phyloP scores from a whole-genome alignment of 495 filamentous ascomycete species.

The Penicillium silybi region DNA sequence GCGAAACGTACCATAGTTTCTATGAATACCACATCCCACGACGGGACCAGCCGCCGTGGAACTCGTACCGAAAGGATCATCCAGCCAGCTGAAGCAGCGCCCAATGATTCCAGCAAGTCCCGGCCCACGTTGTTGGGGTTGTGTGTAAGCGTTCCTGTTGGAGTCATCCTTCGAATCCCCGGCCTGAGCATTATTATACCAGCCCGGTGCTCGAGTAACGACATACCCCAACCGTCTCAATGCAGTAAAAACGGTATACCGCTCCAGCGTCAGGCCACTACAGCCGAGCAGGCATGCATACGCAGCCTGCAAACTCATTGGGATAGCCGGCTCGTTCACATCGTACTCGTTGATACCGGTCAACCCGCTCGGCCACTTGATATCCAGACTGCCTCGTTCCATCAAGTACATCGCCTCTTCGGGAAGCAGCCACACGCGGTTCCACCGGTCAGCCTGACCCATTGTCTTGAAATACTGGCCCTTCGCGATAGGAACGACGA shows the following conservation, averaged over 20 bases:
- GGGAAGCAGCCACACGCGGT: slow-evolving; percentile 75
- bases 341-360: slow-evolving; percentile 26
- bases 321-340: slow-evolving; percentile 56
- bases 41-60: slow-evolving; percentile 59
- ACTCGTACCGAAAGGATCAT: slow-evolving; percentile 21
- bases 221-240: slow-evolving; percentile 82
- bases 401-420: slow-evolving; percentile 89
- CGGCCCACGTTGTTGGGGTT: slow-evolving; percentile 18
- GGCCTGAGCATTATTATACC: slow-evolving; percentile 33
- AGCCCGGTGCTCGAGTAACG: slow-evolving; percentile 62
- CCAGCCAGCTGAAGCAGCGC: slow-evolving; percentile 34
- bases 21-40: slow-evolving; percentile 70
- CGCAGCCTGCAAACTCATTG: slow-evolving; percentile 84
- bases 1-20: slow-evolving; percentile 57
- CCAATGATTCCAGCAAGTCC: slow-evolving; percentile 34
- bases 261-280: slow-evolving; percentile 66
- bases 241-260: slow-evolving; percentile 80
- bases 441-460: slow-evolving; percentile 52
- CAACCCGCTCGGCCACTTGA: slow-evolving; percentile 64
- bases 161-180: not conserved
- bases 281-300: slow-evolving; percentile 74
- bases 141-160: not conserved
- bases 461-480: slow-evolving; percentile 55
- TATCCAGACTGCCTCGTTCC: slow-evolving; percentile 79
- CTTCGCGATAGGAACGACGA: slow-evolving; percentile 42